phyloP scores from a whole-genome alignment of 768 basidiomycete genomes.

The Thelephora ganbajun region DNA sequence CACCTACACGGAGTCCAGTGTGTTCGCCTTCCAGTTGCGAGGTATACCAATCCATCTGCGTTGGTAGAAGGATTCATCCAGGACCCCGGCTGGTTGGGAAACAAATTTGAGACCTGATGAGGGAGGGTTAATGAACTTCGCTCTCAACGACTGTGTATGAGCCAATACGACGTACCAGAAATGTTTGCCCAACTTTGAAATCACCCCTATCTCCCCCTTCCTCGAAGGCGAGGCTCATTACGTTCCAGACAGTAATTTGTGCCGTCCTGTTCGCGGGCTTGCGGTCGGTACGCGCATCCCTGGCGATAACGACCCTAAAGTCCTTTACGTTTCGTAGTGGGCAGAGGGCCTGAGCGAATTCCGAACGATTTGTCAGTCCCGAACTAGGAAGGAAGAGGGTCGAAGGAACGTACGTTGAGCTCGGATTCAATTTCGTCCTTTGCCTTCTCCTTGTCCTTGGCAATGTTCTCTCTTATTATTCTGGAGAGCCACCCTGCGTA shows the following conservation, averaged over 20 bases:
- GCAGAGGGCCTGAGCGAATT: slow-evolving; percentile 31
- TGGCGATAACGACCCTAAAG: slow-evolving; percentile 60
- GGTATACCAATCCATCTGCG: slow-evolving; percentile 50
- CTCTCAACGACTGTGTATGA: slow-evolving; percentile 1
- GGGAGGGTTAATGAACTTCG: neutral
- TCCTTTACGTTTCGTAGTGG: slow-evolving; percentile 63
- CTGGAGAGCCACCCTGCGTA: slow-evolving; percentile 55
- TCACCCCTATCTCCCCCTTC: slow-evolving; percentile 35
- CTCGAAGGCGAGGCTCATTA: slow-evolving; percentile 30
- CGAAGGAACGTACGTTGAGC: slow-evolving; percentile 39
- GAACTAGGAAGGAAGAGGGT: neutral
- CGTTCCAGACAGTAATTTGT: slow-evolving; percentile 80
- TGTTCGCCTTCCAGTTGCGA: slow-evolving; percentile 38
- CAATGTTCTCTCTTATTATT: slow-evolving; percentile 33
- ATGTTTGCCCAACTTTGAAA: slow-evolving; percentile 53
- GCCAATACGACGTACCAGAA: slow-evolving; percentile 34
- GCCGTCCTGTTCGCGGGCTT: slow-evolving; percentile 44
- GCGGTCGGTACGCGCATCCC: slow-evolving; percentile 44
- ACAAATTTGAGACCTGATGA: slow-evolving; percentile 46
- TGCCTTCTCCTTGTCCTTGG: slow-evolving; percentile 33
- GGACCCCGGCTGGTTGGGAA: slow-evolving; percentile 50
- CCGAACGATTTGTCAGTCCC: neutral
- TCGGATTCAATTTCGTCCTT: slow-evolving; percentile 58
- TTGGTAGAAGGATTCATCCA: slow-evolving; percentile 50
- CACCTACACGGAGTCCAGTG: slow-evolving; percentile 44